Evolutionary conservation across 129 eudicot species (phyloP), one percentile per base, ranked within the genome.

Genomic region (Sambucus nigra): DNA sequence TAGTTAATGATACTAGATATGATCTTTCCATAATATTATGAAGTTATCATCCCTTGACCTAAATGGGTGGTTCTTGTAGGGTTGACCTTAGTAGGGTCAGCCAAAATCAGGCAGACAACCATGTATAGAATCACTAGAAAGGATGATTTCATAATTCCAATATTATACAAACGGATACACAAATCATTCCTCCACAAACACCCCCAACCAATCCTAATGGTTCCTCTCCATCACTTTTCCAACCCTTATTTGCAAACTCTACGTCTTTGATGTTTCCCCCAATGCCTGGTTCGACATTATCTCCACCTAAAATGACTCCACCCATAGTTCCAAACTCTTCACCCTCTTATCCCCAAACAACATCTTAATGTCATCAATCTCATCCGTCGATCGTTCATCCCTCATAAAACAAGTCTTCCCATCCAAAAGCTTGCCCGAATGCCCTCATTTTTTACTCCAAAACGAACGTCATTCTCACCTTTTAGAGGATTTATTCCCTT

Each of bases 161-260:
- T n/a, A n/a, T n/a, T n/a, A n/a, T n/a, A n/a, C n/a, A n/a, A n/a
- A n/a, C n/a, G n/a, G n/a, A n/a, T n/a, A n/a, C n/a, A n/a, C 5
- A 92, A 88, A 51, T 48, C 79, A 0, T 85, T 77, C 47, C 81
- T 88, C 35, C 73, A 55, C 14, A 70, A 55, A 50, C 87, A 60
- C 91, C 0, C 80, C 94, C 0, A 94, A 88, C 73, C 96, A 83
- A 62, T 53, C 76, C 29, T 75, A 91, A 15, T 85, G 78, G 79
- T 88, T 88, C 80, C 83, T 83, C 82, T 83, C 97, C 78, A 25
- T 80, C 76, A 60, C 97, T 52, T 88, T 88, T 50, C 94, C 94
- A 47, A 68, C 88, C 73, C 82, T 89, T 65, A 84, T 89, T 48
- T 89, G 85, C 63, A 78, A 77, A 55, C 2, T 84, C 14, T 84